Evolutionary conservation across 176 grass and related monocot genomes (phyloP).

Genomic region (Ampelocalamus luodianensis): DNA sequence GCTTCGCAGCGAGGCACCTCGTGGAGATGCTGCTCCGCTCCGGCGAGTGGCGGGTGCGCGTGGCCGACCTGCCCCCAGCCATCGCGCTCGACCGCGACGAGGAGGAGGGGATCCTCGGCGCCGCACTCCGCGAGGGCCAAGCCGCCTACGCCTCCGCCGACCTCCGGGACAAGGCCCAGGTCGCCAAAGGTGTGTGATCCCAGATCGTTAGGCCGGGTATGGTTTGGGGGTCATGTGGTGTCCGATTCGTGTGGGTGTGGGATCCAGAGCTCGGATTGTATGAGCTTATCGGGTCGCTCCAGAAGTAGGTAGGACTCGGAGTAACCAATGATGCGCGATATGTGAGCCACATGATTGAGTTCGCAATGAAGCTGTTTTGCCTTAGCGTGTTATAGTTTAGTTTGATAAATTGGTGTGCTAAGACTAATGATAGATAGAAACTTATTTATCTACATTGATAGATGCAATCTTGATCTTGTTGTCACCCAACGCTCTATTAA

Average conservation of each 20-base stretch:
- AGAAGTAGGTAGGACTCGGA: background rate
- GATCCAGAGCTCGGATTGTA: background rate
- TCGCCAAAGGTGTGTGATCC: slow-evolving; percentile 63
- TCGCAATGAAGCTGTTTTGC: background rate
- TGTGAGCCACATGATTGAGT: background rate
- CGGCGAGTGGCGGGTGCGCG: no score
- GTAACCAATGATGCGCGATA: background rate
- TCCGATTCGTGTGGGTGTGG: background rate
- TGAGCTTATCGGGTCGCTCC: background rate
- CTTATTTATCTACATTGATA: background rate
- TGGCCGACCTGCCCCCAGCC: no score
- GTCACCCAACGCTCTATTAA: background rate
- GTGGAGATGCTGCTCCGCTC: no score
- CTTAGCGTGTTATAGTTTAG: background rate
- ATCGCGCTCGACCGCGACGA: slow-evolving; percentile 70
- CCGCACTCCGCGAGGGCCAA: slow-evolving; percentile 61
- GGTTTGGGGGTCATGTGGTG: background rate
- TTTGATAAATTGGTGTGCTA: background rate
- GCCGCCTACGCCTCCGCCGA: slow-evolving; percentile 78
- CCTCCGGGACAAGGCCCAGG: slow-evolving; percentile 76
- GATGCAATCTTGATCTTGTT: background rate
- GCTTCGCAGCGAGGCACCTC: slow-evolving; percentile 82
- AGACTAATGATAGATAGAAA: background rate
- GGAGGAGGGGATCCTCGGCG: slow-evolving; percentile 71
- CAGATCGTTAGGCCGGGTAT: slow-evolving; percentile 14